Percentiles rank a stretch among this genome's conserved stretches.
Evolutionary conservation across 768 basidiomycete species (phyloP).

Genomic region (Pulveroboletus sp.): DNA sequence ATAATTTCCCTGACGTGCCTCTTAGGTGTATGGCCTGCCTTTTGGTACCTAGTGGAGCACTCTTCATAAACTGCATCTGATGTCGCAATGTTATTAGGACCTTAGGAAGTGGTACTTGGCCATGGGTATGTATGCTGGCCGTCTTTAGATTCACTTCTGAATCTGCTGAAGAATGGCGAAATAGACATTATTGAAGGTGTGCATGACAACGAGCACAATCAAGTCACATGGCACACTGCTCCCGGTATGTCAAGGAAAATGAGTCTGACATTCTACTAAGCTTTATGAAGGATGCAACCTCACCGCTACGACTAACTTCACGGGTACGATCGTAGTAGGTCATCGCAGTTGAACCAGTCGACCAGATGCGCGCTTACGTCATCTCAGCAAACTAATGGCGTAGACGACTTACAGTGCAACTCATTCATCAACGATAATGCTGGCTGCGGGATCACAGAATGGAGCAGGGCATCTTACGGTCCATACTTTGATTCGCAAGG

Average conservation of each 20-base stretch:
- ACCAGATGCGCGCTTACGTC: not conserved
- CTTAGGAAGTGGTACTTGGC: constrained; percentile 57
- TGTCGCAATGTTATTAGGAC: constrained; percentile 21
- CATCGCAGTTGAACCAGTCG: not conserved
- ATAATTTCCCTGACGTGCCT: constrained; percentile 5
- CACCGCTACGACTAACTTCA: constrained; percentile 52
- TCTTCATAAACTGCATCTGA: constrained; percentile 3
- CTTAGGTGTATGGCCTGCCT: constrained; percentile 79
- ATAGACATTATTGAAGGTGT: constrained; percentile 86
- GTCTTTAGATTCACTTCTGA: constrained; percentile 2
- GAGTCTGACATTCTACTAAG: not conserved
- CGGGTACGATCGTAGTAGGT: constrained; percentile 63
- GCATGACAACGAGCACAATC: constrained; percentile 81
- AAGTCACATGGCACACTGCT: constrained; percentile 78
- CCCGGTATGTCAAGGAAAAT: constrained; percentile 40
- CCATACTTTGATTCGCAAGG: constrained; percentile 75
- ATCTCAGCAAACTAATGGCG: constrained; percentile 45
- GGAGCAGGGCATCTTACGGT: constrained; percentile 82
- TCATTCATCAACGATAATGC: constrained; percentile 53
- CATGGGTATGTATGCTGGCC: constrained; percentile 43
- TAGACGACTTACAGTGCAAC: constrained; percentile 55
- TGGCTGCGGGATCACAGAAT: constrained; percentile 78
- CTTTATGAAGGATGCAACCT: constrained; percentile 51
- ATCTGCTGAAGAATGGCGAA: constrained; percentile 57
- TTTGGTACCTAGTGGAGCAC: constrained; percentile 48